These are phyloP conservation scores for Mycena venus DNA, from an alignment of 768 basidiomycete genomes.

Conservation along the genomic window DNA sequence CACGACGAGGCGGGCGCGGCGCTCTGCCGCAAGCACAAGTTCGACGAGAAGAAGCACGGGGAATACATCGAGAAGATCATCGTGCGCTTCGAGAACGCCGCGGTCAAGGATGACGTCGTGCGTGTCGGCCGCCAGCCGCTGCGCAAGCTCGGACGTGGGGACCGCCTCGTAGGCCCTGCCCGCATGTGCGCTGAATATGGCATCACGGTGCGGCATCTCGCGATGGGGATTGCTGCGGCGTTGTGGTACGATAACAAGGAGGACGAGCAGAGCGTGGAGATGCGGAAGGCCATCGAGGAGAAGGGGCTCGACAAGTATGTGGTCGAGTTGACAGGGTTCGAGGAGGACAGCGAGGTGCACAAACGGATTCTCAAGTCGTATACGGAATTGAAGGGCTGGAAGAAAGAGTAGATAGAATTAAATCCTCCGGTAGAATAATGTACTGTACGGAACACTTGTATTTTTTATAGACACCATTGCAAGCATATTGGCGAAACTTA, in stretches of 20 bases:
- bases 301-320: slow-evolving; percentile 45
- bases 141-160: slow-evolving; percentile 50
- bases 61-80: slow-evolving; percentile 51
- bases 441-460: too few species aligned
- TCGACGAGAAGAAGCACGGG: slow-evolving; percentile 40
- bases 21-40: slow-evolving; percentile 44
- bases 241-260: slow-evolving; percentile 50
- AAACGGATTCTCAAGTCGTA: slow-evolving; percentile 17
- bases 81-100: slow-evolving; percentile 49
- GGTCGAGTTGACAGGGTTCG: slow-evolving; percentile 45
- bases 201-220: slow-evolving; percentile 45
- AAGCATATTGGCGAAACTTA: too few species aligned
- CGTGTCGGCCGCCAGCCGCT: slow-evolving; percentile 56
- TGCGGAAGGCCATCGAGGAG: slow-evolving; percentile 39
- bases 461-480: too few species aligned
- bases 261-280: slow-evolving; percentile 43
- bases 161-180: slow-evolving; percentile 53
- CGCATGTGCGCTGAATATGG: slow-evolving; percentile 48
- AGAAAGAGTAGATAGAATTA: too few species aligned
- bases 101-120: slow-evolving; percentile 50
- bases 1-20: slow-evolving; percentile 51
- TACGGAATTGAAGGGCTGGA: slow-evolving; percentile 7
- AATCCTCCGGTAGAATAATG: too few species aligned
- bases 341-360: slow-evolving; percentile 28
- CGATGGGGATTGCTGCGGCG: slow-evolving; percentile 52